Base-by-base conservation (phyloP, 1,139 yeast species). In the Spathaspora sp. region DNA sequence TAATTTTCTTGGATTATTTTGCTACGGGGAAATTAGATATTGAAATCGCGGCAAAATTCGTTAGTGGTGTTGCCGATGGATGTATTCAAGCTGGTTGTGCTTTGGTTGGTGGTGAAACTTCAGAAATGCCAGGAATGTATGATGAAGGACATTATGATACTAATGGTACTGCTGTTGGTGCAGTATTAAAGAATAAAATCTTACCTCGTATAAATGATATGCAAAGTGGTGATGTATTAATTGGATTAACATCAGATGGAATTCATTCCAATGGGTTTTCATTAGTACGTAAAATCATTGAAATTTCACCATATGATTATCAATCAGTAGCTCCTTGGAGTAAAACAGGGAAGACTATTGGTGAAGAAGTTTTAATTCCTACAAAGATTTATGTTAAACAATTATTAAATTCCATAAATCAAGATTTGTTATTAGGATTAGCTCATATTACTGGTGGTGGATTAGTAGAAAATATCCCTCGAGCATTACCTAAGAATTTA, bases 391-490 rank as follows among this genome's bases (percentile, higher is more conserved):
- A 95, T 67, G 99, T 95, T 55, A 91, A 89, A 68, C 95, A 91
- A 58, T 70, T 93, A 50, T 76, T 93, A 55, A 86, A 89, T 47
- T 81, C 89, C 5, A 79, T 91, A 53, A 79, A 78, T 58, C 72
- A 85, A 60, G 84, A 78, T 41, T 72, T 86, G 51, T 65, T 93
- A 47, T 76, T 89, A 48, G 99, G 97, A 50, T 78, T 95, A 64
- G 97, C 99, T 5, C 96, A 95, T 64, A 93, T 95, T 59, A 95
- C 99, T 20, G 99, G 99, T 51, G 99, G 99, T 48, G 99, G 99
- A 49, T 77, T 95, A 44, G 86, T 93, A 33, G 99, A 95, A 68
- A 95, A 95, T 67, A 84, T 93, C 48, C 99, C 99, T 46, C 83
- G 99, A 64, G 95, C 96, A 24, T 75, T 95, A 53, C 99, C 99